Percentiles rank a stretch among this genome's conserved stretches.
Conservation (phyloP, 441 rosid genomes). For the Kokia cookei region DNA sequence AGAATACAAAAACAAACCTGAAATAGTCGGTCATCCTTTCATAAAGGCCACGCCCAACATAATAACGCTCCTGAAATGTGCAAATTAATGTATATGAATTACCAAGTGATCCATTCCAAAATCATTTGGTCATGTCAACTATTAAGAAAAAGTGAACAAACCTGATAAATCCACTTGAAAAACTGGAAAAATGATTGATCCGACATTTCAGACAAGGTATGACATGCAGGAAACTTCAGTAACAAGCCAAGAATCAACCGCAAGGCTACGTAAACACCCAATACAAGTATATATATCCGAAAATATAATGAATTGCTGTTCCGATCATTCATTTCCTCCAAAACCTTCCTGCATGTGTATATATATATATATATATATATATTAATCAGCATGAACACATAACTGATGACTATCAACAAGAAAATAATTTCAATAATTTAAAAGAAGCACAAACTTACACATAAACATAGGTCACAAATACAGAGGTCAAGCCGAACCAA, state of each 20-base stretch:
- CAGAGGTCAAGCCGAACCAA: slow-evolving; percentile 86
- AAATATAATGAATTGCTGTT: slow-evolving; percentile 68
- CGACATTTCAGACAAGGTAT: slow-evolving; percentile 79
- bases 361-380: not conserved
- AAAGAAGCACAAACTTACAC: slow-evolving; percentile 49
- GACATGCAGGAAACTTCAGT: slow-evolving; percentile 87
- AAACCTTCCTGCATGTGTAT: slow-evolving; percentile 62
- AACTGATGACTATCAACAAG: not conserved
- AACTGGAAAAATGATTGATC: slow-evolving; percentile 97
- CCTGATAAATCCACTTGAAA: slow-evolving; percentile 99
- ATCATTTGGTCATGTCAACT: slow-evolving; percentile 8
- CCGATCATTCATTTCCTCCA: slow-evolving; percentile 62
- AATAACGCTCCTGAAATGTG: slow-evolving; percentile 87
- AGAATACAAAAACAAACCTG: slow-evolving; percentile 47
- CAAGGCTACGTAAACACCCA: slow-evolving; percentile 84
- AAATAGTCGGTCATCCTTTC: slow-evolving; percentile 88
- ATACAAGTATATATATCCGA: slow-evolving; percentile 79
- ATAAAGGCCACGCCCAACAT: slow-evolving; percentile 96
- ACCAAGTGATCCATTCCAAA: slow-evolving; percentile 2
- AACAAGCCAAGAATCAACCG: slow-evolving; percentile 66
- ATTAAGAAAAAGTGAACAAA: slow-evolving; percentile 17
- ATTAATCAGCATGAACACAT: not conserved
- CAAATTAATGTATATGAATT: slow-evolving; percentile 4
- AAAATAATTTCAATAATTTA: not conserved
- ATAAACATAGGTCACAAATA: slow-evolving; percentile 65